These are phyloP conservation scores for Phytopythium mirpurense DNA, from an alignment of 352 stramenopile genomes.

Conservation along the genomic window DNA sequence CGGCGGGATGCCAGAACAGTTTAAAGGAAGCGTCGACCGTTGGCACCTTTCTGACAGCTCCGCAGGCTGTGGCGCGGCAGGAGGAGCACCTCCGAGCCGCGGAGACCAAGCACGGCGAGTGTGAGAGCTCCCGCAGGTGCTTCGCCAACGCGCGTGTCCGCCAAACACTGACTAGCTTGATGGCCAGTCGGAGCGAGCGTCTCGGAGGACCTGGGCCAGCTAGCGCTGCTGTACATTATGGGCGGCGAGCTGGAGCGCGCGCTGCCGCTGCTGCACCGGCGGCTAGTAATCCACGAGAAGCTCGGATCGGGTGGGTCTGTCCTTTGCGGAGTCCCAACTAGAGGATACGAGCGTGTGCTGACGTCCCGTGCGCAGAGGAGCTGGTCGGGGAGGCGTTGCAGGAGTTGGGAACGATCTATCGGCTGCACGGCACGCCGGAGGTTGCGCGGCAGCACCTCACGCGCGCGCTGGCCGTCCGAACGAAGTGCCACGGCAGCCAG, in stretches of 20 bases:
- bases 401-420: constrained; percentile 63
- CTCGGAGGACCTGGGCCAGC: constrained; percentile 62
- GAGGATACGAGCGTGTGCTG: too few species aligned
- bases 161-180: neutral
- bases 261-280: constrained; percentile 61
- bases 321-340: neutral
- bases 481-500: constrained; percentile 41
- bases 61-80: constrained; percentile 45
- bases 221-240: constrained; percentile 68
- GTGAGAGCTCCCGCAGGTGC: constrained; percentile 11
- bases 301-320: constrained; percentile 43
- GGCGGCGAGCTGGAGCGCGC: constrained; percentile 58
- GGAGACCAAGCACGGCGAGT: constrained; percentile 44
- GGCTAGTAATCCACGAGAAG: constrained; percentile 82
- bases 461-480: constrained; percentile 38
- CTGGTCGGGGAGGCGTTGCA: constrained; percentile 59
- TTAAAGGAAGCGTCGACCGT: too few species aligned
- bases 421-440: constrained; percentile 40
- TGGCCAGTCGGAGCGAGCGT: constrained; percentile 38
- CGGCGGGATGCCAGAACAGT: too few species aligned
- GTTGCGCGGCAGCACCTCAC: constrained; percentile 58
- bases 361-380: constrained; percentile 22
- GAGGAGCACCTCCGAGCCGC: constrained; percentile 35
- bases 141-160: neutral
- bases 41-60: neutral